Percentiles rank a stretch among this genome's conserved stretches.
Evolutionary conservation across 2,329 filamentous ascomycete species (phyloP).

Genomic region (Calonectria pseudoturangicola): DNA sequence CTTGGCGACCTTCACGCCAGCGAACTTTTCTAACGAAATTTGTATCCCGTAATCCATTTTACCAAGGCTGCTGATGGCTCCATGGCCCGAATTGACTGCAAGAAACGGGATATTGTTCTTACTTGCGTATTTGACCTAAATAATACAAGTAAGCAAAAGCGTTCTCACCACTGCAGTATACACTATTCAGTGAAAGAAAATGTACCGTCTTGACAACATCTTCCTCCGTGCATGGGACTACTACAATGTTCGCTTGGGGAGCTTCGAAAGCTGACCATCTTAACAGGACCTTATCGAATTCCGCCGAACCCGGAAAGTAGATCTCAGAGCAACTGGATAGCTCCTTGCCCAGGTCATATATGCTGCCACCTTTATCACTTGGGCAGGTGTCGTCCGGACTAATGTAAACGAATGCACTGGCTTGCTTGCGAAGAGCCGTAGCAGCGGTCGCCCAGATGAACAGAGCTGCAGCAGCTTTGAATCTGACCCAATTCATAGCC

Average conservation of each 20-base stretch:
- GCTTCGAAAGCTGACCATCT: conserved; percentile 67
- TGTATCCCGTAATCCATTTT: conserved; percentile 69
- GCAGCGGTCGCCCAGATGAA: neutral
- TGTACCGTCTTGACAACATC: conserved; percentile 70
- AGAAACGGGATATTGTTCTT: conserved; percentile 69
- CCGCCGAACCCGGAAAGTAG: conserved; percentile 63
- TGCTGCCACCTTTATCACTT: conserved; percentile 37
- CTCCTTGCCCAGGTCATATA: conserved; percentile 49
- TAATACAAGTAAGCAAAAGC: neutral
- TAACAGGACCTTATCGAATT: conserved; percentile 61
- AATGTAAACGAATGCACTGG: conserved; percentile 36
- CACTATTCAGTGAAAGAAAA: neutral
- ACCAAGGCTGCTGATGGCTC: conserved; percentile 68
- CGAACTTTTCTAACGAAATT: conserved; percentile 68
- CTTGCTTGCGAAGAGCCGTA: neutral
- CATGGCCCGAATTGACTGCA: conserved; percentile 71
- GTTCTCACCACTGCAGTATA: neutral
- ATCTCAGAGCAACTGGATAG: conserved; percentile 64
- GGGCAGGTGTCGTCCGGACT: conserved; percentile 46
- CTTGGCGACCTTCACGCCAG: conserved; percentile 62
- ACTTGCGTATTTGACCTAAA: conserved; percentile 66
- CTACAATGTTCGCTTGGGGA: conserved; percentile 66
- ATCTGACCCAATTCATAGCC: neutral
- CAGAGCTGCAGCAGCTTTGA: neutral
- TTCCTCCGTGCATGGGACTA: conserved; percentile 67